Evolutionary conservation across 2,329 filamentous ascomycete genomes (phyloP).

Genomic region (Venturia effusa): DNA sequence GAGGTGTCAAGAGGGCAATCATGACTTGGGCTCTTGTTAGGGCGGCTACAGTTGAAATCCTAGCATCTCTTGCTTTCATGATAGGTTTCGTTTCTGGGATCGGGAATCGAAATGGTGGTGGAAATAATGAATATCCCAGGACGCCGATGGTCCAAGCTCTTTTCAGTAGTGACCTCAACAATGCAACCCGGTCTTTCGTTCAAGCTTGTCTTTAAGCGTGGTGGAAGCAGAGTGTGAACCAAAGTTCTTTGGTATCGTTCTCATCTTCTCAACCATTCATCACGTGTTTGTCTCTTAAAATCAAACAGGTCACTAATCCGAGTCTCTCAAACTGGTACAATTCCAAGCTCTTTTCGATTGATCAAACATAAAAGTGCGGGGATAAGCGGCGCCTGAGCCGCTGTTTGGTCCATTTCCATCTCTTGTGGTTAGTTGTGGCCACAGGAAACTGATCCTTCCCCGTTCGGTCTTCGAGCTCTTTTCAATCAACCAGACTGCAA

Average conservation of each 20-base stretch:
- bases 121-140: neutral
- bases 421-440: neutral
- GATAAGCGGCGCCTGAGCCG: neutral
- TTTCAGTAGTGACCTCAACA: neutral
- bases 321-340: neutral
- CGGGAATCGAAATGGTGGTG: neutral
- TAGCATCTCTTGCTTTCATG: neutral
- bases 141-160: neutral
- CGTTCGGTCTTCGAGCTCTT: no score
- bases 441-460: no score
- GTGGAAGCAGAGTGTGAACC: neutral
- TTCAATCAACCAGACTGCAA: no score
- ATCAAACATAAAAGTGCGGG: neutral
- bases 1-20: neutral
- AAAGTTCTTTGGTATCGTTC: neutral
- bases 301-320: neutral
- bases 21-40: neutral
- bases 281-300: neutral
- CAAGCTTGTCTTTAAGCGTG: neutral
- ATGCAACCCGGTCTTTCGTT: neutral
- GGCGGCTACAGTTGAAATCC: neutral
- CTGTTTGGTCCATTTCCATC: neutral
- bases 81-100: neutral
- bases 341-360: neutral
- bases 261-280: neutral